Evolutionary conservation across 768 basidiomycete species (phyloP).

Genomic region (Cystobasidium tubakii): DNA sequence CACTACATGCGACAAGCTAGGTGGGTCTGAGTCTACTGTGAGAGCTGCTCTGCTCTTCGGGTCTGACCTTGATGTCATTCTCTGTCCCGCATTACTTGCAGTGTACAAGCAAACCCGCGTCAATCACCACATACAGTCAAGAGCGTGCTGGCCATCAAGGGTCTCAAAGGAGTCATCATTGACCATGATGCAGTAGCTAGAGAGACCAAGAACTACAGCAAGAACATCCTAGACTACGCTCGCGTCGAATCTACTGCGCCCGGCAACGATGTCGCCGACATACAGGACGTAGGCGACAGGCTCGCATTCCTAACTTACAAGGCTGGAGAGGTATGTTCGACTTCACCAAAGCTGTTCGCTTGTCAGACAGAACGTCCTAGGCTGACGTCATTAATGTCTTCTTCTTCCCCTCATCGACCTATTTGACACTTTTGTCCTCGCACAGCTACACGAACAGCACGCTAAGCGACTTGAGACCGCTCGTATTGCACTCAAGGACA

Average conservation of each 20-base stretch:
- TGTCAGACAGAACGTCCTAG: background rate
- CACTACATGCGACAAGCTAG: conserved; percentile 21
- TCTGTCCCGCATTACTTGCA: background rate
- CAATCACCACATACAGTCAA: conserved; percentile 27
- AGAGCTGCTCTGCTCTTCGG: background rate
- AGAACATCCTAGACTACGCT: conserved; percentile 36
- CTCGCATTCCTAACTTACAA: conserved; percentile 39
- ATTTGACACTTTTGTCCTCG: background rate
- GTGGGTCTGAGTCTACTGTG: background rate
- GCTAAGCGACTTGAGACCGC: conserved; percentile 34
- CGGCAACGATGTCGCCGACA: conserved; percentile 35
- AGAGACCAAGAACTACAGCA: conserved; percentile 36
- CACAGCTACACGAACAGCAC: conserved; percentile 34
- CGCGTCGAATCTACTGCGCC: background rate
- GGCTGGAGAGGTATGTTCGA: conserved; percentile 33
- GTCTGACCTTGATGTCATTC: background rate
- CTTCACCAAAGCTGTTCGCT: no score
- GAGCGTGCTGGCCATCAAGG: conserved; percentile 41
- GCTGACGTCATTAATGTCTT: conserved; percentile 13
- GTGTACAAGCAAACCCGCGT: conserved; percentile 6
- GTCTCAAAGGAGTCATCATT: conserved; percentile 20
- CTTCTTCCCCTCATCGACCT: background rate
- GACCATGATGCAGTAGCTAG: conserved; percentile 34
- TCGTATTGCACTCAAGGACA: conserved; percentile 41
- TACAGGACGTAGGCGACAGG: conserved; percentile 40